phyloP scores from a whole-genome alignment of 2,329 filamentous ascomycete species.

The Talaromyces sp. region DNA sequence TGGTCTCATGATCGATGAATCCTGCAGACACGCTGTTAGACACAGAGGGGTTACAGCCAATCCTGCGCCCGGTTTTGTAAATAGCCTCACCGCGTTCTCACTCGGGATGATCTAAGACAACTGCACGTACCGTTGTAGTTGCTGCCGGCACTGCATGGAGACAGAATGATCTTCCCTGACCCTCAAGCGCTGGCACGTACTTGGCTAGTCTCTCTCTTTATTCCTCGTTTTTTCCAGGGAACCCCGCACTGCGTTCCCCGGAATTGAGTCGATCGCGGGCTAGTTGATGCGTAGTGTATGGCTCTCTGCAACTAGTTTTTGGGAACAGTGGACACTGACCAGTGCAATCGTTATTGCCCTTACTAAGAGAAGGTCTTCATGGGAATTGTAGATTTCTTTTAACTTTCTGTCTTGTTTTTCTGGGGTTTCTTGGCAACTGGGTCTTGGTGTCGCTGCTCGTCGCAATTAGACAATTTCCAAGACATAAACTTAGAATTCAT shows the following conservation, averaged over 20 bases:
- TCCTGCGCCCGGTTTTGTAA: not conserved
- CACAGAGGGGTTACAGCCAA: not conserved
- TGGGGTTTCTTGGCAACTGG: too few relatives aligned
- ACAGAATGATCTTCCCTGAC: not conserved
- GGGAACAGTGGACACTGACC: too few relatives aligned
- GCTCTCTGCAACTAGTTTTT: not conserved
- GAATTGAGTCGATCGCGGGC: not conserved
- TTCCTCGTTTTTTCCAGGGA: not conserved
- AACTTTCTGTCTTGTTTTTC: too few relatives aligned
- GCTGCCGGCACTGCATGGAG: not conserved
- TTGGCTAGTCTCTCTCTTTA: not conserved
- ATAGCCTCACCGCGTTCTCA: not conserved
- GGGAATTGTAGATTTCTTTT: too few relatives aligned
- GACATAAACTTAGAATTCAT: too few relatives aligned
- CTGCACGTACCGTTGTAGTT: not conserved
- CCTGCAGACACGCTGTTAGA: not conserved
- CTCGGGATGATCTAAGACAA: not conserved
- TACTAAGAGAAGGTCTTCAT: too few relatives aligned
- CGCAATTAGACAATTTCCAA: too few relatives aligned
- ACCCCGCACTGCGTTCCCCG: not conserved
- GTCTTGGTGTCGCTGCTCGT: too few relatives aligned
- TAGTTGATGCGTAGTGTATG: not conserved
- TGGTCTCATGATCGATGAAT: not conserved
- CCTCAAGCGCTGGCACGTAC: not conserved
- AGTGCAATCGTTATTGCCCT: too few relatives aligned